Conservation (phyloP, 176 grass and related monocot species). For the Lolium perenne region DNA sequence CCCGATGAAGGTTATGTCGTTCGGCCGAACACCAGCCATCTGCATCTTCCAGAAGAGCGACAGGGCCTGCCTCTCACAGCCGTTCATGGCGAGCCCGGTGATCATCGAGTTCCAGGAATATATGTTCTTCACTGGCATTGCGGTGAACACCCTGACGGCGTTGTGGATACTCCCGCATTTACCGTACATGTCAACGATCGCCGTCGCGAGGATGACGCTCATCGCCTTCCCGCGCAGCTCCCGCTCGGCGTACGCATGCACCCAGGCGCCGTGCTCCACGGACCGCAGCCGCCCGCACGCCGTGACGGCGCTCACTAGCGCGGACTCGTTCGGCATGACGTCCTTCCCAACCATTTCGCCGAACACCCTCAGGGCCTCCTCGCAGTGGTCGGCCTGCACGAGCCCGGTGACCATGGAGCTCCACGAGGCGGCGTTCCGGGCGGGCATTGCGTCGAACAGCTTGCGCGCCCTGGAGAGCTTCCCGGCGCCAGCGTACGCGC, state of each 20-base stretch:
- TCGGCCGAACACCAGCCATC: slow-evolving; percentile 49
- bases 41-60: slow-evolving; percentile 84
- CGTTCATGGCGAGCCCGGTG: slow-evolving; percentile 68
- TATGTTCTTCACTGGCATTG: slow-evolving; percentile 59
- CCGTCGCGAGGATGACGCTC: slow-evolving; percentile 55
- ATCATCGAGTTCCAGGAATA: slow-evolving; percentile 80
- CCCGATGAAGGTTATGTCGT: slow-evolving; percentile 66
- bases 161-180: slow-evolving; percentile 65
- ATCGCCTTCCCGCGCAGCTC: slow-evolving; percentile 28
- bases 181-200: slow-evolving; percentile 72
- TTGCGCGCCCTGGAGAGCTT: slow-evolving; percentile 40
- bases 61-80: slow-evolving; percentile 49
- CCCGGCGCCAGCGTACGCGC: slow-evolving; percentile 32
- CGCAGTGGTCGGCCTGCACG: slow-evolving; percentile 28
- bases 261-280: slow-evolving; percentile 48
- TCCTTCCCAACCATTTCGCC: slow-evolving; percentile 18
- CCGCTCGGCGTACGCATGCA: slow-evolving; percentile 36
- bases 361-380: slow-evolving; percentile 51
- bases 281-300: slow-evolving; percentile 53
- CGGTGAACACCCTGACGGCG: slow-evolving; percentile 51
- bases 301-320: slow-evolving; percentile 47
- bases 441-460: slow-evolving; percentile 51
- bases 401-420: slow-evolving; percentile 49
- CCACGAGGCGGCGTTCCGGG: slow-evolving; percentile 50
- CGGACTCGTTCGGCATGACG: slow-evolving; percentile 36